Evolutionary conservation across 371 early-diverging fungal species (phyloP), one percentile per base, ranked within the genome.

Genomic region (Neoconidiobolus thromboides): DNA sequence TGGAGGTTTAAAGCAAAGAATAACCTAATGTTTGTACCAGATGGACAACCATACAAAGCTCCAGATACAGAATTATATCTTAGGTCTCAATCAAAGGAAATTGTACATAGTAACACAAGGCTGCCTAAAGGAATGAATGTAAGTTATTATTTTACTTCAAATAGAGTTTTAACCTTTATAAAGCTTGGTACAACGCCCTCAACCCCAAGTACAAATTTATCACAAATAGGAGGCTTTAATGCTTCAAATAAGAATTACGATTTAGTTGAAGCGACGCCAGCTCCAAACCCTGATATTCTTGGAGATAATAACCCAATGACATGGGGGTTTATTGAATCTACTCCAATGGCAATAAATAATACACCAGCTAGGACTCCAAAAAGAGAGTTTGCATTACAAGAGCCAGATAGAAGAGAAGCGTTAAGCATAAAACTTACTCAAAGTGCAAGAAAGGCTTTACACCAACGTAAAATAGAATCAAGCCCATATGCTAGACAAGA

Each of bases 291-390:
- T 37, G 69, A 76, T 1, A 69, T 71, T n/a, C 69, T 79, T 38
- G 79, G 75, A 48, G 76, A 75, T 5, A 68, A 71, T 38, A 65
- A 73, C 12, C 62, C 84, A 47, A 80, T 91, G 85, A 91, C 91
- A 1, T 91, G 91, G 91, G 85, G 85, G 51, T 67, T 74, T 0
- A 78, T 84, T 51, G 85, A 82, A 60, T 81, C 78, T 3, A 82
- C 80, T 2, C 85, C 85, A 5, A 55, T 81, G 44, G 62, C 75
- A 41, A 76, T 80, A 9, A 6, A n/a, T 38, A 10, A 26, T 39
- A 54, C 54, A 38, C 54, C 54, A 9, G 2, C 38, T 54, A 54
- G 3, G 6, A 9, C 36, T 54, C 39, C 14, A 10, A 49, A 4
- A 26, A 26, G 26, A 26, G 26, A 26, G 4, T 49, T 4, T 14